Base-by-base conservation (phyloP, 768 basidiomycete species). In the Austroboletus eburneus region DNA sequence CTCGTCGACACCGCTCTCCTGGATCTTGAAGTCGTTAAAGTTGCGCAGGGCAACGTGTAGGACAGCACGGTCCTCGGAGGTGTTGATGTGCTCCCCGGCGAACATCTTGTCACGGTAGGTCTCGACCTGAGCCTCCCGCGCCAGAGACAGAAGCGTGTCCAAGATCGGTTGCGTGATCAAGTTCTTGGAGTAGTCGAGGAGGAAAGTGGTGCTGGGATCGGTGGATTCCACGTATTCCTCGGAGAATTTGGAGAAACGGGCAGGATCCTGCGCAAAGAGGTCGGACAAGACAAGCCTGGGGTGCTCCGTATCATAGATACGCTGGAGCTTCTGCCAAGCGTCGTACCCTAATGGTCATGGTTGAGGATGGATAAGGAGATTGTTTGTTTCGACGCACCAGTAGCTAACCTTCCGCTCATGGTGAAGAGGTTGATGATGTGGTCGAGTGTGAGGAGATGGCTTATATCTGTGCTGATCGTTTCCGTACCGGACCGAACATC, bases 101-200 rank as follows among this genome's bases (percentile, higher is more conserved):
- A 95, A 97, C 93, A 98, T 96, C 69, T 82, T 83, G 68, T 97
- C 87, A 43, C 94, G 81, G 64, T 77, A 81, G 18, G 75, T 62
- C 77, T 96, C 92, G 46, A 98, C 80, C 39, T 80, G 70, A 24
- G 94, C 93, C 68, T 98, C 95, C 49, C 80, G 77, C 22, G 83
- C 91, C 48, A 99, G 83, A 13, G 74, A 65, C 55, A 98, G 74
- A 39, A 98, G 83, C 5, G 81, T 77, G 32, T 77, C 69, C 51
- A 94, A 76, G 69, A 97, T 83, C 46, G 88, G 82, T 61, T 89
- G 73, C 48, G 87, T 91, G 75, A 98, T 80, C 56, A 97, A 71
- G 73, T 98, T 95, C 72, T 99, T 98, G 63, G 92, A 96, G 73
- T 89, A 94, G 70, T 99, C 95, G 63, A 96, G 77, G 50, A 99